A percentile compares a stretch with the other conserved stretches of the same genome.
phyloP scores from a whole-genome alignment of 345 rosid genomes.

The Leavenworthia alabamica region DNA sequence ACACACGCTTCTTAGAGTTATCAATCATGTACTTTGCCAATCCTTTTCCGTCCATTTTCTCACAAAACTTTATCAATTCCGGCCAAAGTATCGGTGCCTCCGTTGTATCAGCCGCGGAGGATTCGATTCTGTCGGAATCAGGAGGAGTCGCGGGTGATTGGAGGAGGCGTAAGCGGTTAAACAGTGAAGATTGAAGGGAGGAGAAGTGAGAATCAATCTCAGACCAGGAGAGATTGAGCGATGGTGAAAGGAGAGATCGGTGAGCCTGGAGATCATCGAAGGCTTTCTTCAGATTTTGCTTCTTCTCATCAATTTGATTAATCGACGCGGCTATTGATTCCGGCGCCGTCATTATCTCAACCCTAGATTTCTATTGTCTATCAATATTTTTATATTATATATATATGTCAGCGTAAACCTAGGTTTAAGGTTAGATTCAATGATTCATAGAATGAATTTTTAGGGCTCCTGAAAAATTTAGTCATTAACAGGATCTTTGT shows the following conservation, averaged over 20 bases:
- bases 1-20: conserved; percentile 28
- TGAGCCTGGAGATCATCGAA: conserved; percentile 56
- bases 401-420: no score
- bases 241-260: conserved; percentile 39
- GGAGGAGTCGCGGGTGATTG: conserved; percentile 25
- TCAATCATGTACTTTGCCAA: conserved; percentile 42
- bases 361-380: neutral
- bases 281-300: conserved; percentile 48
- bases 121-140: neutral
- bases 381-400: no score
- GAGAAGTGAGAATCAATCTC: conserved; percentile 65
- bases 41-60: conserved; percentile 63
- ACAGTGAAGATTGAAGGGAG: conserved; percentile 33
- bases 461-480: no score
- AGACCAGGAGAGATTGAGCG: conserved; percentile 50
- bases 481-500: no score
- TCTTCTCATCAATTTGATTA: conserved; percentile 45
- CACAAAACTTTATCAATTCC: conserved; percentile 42
- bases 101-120: neutral
- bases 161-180: conserved; percentile 41
- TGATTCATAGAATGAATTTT: no score
- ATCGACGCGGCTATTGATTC: conserved; percentile 46
- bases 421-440: no score
- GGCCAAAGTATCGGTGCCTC: conserved; percentile 28
- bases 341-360: conserved; percentile 29